Evolutionary conservation across 2,329 filamentous ascomycete genomes (phyloP).

Genomic region (Fonsecaea multimorphosa): DNA sequence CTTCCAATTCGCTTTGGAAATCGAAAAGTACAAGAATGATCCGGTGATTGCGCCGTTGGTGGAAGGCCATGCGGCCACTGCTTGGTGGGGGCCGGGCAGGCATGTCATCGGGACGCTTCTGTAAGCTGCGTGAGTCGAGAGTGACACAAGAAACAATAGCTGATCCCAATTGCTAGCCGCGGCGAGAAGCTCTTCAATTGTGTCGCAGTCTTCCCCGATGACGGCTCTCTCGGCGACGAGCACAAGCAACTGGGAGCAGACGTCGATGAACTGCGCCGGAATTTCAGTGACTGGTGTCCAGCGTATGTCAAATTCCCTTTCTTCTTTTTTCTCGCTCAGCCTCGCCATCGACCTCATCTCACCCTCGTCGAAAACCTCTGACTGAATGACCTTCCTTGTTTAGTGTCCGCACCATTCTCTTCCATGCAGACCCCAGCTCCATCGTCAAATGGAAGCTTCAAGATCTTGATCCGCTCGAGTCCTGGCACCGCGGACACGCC

Average conservation of each 20-base stretch:
- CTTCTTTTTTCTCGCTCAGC: background rate
- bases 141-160: background rate
- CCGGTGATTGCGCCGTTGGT: conserved; percentile 18
- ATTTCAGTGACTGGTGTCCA: conserved; percentile 18
- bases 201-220: conserved; percentile 15
- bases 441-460: conserved; percentile 18
- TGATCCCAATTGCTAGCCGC: conserved; percentile 1
- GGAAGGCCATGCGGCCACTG: conserved; percentile 11
- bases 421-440: conserved; percentile 14
- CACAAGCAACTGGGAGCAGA: conserved; percentile 15
- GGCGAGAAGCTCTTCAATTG: conserved; percentile 19
- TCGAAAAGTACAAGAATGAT: conserved; percentile 11
- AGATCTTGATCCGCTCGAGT: conserved; percentile 10
- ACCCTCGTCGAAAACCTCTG: background rate
- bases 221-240: conserved; percentile 18
- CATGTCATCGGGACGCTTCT: conserved; percentile 15
- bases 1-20: conserved; percentile 9
- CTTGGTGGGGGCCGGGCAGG: conserved; percentile 15
- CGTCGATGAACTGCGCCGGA: conserved; percentile 13
- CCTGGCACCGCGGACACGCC: conserved; percentile 11
- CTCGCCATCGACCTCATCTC: background rate
- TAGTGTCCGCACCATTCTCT: conserved; percentile 15
- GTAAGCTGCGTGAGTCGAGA: conserved; percentile 1
- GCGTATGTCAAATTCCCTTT: background rate
- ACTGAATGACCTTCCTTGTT: background rate